phyloP scores from a whole-genome alignment of 352 stramenopile species.

The Globisporangium uncinulatum region DNA sequence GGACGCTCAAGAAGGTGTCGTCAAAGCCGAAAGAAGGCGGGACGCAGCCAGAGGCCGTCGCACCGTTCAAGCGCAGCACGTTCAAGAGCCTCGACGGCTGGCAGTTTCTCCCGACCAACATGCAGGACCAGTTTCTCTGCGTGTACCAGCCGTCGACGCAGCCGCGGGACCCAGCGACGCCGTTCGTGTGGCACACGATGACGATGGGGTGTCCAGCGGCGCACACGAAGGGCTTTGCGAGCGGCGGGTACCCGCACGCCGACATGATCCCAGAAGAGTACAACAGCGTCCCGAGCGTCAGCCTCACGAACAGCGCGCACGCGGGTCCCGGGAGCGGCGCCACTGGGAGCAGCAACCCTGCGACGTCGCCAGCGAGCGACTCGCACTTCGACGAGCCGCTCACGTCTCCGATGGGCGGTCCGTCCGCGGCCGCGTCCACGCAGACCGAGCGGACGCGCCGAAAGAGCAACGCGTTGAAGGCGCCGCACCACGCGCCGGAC shows the following conservation, averaged over 20 bases:
- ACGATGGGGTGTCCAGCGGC: constrained; percentile 80
- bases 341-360: constrained; percentile 12
- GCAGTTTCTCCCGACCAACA: constrained; percentile 81
- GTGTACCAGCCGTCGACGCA: constrained; percentile 32
- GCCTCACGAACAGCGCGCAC: background rate
- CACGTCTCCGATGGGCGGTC: constrained; percentile 22
- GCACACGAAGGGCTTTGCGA: constrained; percentile 77
- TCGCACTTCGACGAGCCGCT: constrained; percentile 18
- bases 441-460: constrained; percentile 18
- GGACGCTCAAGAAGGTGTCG: constrained; percentile 12
- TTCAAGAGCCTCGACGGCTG: constrained; percentile 76
- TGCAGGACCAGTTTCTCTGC: constrained; percentile 80
- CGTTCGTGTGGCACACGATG: constrained; percentile 81
- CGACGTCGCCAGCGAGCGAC: constrained; percentile 27
- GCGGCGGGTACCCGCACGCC: constrained; percentile 44
- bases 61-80: constrained; percentile 81
- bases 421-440: constrained; percentile 15
- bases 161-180: constrained; percentile 4
- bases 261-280: constrained; percentile 2
- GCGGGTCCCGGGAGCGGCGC: background rate
- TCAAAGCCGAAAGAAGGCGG: constrained; percentile 20
- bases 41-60: constrained; percentile 25
- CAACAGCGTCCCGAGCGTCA: constrained; percentile 5
- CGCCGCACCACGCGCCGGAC: constrained; percentile 10
- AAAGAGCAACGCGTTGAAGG: constrained; percentile 14